phyloP scores from a whole-genome alignment of 164 flowering plant genomes.

The Malania oleifera region DNA sequence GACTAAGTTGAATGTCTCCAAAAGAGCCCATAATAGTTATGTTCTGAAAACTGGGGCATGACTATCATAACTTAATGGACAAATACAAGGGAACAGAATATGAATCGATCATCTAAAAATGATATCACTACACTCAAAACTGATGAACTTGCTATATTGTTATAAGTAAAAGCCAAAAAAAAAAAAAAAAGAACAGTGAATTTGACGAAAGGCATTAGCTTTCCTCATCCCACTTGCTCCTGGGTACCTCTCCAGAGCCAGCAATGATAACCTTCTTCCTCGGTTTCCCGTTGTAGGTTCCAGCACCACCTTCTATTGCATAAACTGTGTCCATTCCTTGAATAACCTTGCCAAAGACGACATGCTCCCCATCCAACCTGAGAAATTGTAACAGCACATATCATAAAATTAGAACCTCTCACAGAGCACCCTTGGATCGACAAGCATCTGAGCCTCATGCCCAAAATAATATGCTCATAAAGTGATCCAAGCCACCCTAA shows the following conservation, averaged over 20 bases:
- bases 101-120: not conserved
- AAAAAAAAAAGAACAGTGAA: not conserved
- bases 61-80: not conserved
- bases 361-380: conserved; percentile 98
- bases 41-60: too few species aligned
- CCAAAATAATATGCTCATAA: too few species aligned
- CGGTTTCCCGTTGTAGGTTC: conserved; percentile 96
- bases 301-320: conserved; percentile 96
- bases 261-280: conserved; percentile 85
- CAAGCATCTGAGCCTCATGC: not conserved
- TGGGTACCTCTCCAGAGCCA: conserved; percentile 89
- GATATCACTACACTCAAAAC: not conserved
- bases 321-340: conserved; percentile 97
- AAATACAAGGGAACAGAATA: not conserved
- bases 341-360: conserved; percentile 86
- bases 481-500: too few species aligned
- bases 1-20: conserved; percentile 3
- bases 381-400: not conserved
- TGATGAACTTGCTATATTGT: not conserved
- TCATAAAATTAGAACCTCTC: too few species aligned
- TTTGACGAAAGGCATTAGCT: conserved; percentile 18
- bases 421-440: not conserved
- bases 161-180: not conserved
- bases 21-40: too few species aligned
- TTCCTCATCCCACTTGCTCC: conserved; percentile 80